These are phyloP conservation scores for Cutaneotrichosporon daszewskae DNA, from an alignment of 1,284 basidiomycete species.

Conservation along the genomic window DNA sequence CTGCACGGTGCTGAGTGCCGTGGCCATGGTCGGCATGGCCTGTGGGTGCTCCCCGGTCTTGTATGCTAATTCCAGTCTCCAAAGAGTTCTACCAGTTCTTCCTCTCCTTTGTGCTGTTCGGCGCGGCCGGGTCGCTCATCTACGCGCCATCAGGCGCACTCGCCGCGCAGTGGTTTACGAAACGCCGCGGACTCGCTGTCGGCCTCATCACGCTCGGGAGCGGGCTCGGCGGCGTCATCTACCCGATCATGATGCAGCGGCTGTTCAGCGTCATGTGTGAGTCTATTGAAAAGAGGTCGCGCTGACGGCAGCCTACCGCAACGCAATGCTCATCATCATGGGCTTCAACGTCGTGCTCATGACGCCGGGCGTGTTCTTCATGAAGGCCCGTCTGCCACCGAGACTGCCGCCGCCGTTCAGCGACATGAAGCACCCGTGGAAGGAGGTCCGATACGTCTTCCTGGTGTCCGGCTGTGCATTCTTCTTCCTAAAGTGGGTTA, in stretches of 20 bases:
- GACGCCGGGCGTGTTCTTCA: slow-evolving; percentile 34
- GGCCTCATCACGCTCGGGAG: slow-evolving; percentile 39
- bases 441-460: slow-evolving; percentile 26
- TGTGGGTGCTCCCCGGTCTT: slow-evolving; percentile 21
- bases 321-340: slow-evolving; percentile 39
- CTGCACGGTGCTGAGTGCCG: slow-evolving; percentile 26
- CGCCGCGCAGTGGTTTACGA: slow-evolving; percentile 42
- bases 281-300: slow-evolving; percentile 7
- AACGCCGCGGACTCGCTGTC: slow-evolving; percentile 33
- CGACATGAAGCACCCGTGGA: slow-evolving; percentile 29
- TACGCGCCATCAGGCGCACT: slow-evolving; percentile 42
- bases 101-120: slow-evolving; percentile 36
- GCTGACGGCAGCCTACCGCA: slow-evolving; percentile 29
- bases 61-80: slow-evolving; percentile 25
- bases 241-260: slow-evolving; percentile 39
- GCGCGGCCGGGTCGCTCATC: slow-evolving; percentile 31
- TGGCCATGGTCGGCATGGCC: slow-evolving; percentile 32
- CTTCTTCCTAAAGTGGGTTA: slow-evolving; percentile 31
- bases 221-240: slow-evolving; percentile 40
- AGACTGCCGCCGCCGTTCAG: slow-evolving; percentile 30
- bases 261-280: slow-evolving; percentile 29
- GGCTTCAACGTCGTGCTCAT: slow-evolving; percentile 39
- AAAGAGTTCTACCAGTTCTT: slow-evolving; percentile 44
- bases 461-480: slow-evolving; percentile 26
- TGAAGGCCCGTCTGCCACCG: slow-evolving; percentile 39